These are phyloP conservation scores for Mycena chlorophos DNA, from an alignment of 768 basidiomycete species.

Conservation along the genomic window DNA sequence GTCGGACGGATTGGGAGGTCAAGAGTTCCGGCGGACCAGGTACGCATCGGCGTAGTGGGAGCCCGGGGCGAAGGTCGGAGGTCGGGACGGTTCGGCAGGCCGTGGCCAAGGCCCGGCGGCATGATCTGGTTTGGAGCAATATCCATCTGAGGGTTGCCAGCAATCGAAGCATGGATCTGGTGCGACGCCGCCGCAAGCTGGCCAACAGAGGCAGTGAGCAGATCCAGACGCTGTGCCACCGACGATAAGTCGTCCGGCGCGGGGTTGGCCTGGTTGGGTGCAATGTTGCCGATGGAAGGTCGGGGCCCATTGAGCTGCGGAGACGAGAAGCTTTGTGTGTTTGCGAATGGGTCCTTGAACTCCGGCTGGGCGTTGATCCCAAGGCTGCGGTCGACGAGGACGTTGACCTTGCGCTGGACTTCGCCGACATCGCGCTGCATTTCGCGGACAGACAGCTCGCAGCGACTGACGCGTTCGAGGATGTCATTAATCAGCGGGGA, in stretches of 20 bases:
- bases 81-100: slow-evolving; percentile 66
- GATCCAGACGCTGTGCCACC: slow-evolving; percentile 77
- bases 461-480: slow-evolving; percentile 69
- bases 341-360: slow-evolving; percentile 81
- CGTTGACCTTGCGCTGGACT: slow-evolving; percentile 73
- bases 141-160: slow-evolving; percentile 47
- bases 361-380: slow-evolving; percentile 56
- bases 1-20: slow-evolving; percentile 68
- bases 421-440: slow-evolving; percentile 74
- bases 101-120: slow-evolving; percentile 54
- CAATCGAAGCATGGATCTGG: slow-evolving; percentile 52
- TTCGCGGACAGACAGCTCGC: slow-evolving; percentile 67
- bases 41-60: slow-evolving; percentile 72
- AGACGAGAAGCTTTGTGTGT: slow-evolving; percentile 35
- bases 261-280: slow-evolving; percentile 68
- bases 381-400: slow-evolving; percentile 70
- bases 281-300: slow-evolving; percentile 66
- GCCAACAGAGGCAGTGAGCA: slow-evolving; percentile 80
- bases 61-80: slow-evolving; percentile 58
- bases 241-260: slow-evolving; percentile 65
- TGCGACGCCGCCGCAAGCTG: slow-evolving; percentile 81
- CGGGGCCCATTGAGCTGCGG: slow-evolving; percentile 48
- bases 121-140: slow-evolving; percentile 48
- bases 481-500: slow-evolving; percentile 78
- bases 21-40: slow-evolving; percentile 82